A percentile compares a stretch with the other conserved stretches of the same genome.
Conservation (phyloP, 2,329 filamentous ascomycete species). For the Fusarium beomiforme region DNA sequence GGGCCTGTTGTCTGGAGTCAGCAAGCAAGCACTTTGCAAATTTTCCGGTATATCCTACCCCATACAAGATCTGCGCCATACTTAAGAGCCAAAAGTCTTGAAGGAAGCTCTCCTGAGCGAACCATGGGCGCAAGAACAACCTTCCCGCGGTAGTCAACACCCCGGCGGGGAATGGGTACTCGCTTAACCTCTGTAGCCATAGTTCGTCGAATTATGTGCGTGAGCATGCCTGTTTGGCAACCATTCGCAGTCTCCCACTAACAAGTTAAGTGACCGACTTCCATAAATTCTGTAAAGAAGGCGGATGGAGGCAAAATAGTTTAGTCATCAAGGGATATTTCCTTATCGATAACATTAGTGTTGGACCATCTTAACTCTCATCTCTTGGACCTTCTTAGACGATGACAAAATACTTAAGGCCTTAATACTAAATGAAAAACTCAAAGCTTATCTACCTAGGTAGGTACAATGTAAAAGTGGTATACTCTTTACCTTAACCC, state of each 20-base stretch:
- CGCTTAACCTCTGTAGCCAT: constrained; percentile 71
- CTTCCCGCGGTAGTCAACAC: constrained; percentile 94
- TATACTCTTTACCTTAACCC: no score
- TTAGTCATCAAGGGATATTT: constrained; percentile 25
- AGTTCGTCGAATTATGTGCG: constrained; percentile 54
- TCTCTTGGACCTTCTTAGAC: no score
- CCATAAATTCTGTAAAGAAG: constrained; percentile 23
- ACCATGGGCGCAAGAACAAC: constrained; percentile 98
- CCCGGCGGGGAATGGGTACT: constrained; percentile 86
- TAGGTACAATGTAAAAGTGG: no score
- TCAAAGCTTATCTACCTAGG: no score
- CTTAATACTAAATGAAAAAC: no score
- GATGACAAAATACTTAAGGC: no score
- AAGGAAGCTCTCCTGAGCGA: constrained; percentile 93
- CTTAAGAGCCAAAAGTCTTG: constrained; percentile 85
- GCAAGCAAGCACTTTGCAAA: not conserved
- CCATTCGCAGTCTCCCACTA: constrained; percentile 10
- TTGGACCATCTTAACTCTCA: not conserved
- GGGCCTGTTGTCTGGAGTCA: constrained; percentile 66
- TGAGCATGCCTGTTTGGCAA: constrained; percentile 45
- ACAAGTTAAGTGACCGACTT: not conserved
- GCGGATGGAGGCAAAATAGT: constrained; percentile 31
- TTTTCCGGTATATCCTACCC: constrained; percentile 64
- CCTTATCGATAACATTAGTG: constrained; percentile 38
- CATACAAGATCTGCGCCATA: constrained; percentile 98